These are phyloP conservation scores for Populus nigra DNA, from an alignment of 345 rosid species.

Conservation along the genomic window DNA sequence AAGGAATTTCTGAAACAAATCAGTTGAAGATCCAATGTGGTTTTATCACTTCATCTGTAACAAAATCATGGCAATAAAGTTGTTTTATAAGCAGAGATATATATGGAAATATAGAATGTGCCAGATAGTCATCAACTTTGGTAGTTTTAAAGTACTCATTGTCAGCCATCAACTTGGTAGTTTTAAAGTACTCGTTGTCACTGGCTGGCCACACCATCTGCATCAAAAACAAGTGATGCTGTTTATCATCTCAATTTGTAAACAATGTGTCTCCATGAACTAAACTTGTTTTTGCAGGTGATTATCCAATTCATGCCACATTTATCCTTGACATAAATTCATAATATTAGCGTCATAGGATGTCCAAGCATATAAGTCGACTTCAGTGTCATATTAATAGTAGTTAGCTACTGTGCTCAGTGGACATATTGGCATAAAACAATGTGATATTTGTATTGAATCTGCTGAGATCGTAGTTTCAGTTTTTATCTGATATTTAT, in stretches of 20 bases:
- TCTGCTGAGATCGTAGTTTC: background rate
- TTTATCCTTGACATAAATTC: background rate
- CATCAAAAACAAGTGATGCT: background rate
- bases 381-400: background rate
- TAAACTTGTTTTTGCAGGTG: background rate
- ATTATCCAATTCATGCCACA: background rate
- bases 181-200: background rate
- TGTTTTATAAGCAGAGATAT: background rate
- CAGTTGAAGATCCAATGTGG: background rate
- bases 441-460: background rate
- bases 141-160: background rate
- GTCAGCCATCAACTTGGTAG: background rate
- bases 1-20: background rate
- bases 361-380: background rate
- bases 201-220: background rate
- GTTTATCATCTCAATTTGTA: background rate
- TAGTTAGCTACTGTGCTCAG: background rate
- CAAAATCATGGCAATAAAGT: background rate
- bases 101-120: background rate
- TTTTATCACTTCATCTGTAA: background rate
- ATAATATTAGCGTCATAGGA: background rate
- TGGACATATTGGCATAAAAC: background rate
- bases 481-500: constrained; percentile 3
- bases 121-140: background rate
- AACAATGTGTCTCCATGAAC: background rate